A percentile compares a stretch with the other conserved stretches of the same genome.
phyloP scores from a whole-genome alignment of 2,329 filamentous ascomycete genomes.

The Trichothecium roseum region DNA sequence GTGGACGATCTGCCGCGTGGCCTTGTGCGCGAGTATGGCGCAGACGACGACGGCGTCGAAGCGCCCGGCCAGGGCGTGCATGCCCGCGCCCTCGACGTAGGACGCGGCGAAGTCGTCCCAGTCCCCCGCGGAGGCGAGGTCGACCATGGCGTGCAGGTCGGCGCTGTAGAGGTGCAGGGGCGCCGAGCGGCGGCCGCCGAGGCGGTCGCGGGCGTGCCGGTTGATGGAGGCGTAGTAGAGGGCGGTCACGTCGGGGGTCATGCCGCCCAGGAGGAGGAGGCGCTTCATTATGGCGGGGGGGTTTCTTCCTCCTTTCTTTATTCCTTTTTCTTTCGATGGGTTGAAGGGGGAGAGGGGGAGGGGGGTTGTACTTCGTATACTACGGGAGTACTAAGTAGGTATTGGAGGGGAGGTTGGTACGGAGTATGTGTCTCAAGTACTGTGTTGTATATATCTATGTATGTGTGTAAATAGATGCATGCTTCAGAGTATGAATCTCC shows the following conservation, averaged over 20 bases:
- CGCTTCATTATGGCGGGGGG: conserved; percentile 2
- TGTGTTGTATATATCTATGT: too few species aligned
- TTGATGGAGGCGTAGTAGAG: conserved; percentile 8
- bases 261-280: conserved; percentile 7
- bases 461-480: too few species aligned
- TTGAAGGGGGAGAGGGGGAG: too few species aligned
- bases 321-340: too few species aligned
- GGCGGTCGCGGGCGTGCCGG: conserved; percentile 1
- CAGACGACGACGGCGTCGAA: conserved; percentile 6
- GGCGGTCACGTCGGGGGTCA: conserved; percentile 7
- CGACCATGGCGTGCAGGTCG: conserved; percentile 5
- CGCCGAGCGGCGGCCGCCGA: conserved; percentile 4
- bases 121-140: conserved; percentile 2
- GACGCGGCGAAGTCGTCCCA: conserved; percentile 2
- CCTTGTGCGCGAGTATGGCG: conserved; percentile 7
- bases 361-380: too few species aligned
- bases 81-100: conserved; percentile 3
- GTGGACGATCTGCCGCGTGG: conserved; percentile 1
- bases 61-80: conserved; percentile 1
- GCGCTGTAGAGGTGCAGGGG: conserved; percentile 6
- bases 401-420: too few species aligned
- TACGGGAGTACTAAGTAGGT: too few species aligned
- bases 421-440: too few species aligned
- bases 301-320: neutral
- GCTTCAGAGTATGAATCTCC: too few species aligned